Evolutionary conservation across 345 rosid species (phyloP), one percentile per base, ranked within the genome.

Genomic region (Syzygium aqueum): DNA sequence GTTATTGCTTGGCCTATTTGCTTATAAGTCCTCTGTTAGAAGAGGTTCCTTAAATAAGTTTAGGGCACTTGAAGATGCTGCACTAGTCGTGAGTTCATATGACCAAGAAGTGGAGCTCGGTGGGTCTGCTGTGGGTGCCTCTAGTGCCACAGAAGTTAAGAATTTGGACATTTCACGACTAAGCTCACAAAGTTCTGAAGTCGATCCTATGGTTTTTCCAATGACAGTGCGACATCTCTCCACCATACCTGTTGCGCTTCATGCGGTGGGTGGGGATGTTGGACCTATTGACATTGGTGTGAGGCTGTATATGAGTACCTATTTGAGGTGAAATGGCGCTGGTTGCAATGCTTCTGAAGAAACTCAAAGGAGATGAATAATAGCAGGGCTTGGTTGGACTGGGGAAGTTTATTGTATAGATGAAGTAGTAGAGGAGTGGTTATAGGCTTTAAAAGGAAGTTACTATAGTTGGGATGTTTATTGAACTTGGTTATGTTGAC

Each of bases 211-310:
- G 82, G 95, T 93, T 84, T 96, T 95, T 73, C 98, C 99, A 22
- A 46, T 95, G 85, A 97, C 98, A 0, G 61, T 97, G 49, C 91
- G 87, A 40, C 87, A 90, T n/a, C 96, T 95, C 53, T 93, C 99
- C 46, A 95, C 96, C 54, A 95, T 97, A 89, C 95, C 98, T 0
- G 97, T 96, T 63, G 98, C 93, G 22, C 95, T 97, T 78, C 90
- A 94, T 89, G 98, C 98, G 7, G 89, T 93, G 85, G 98, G 98
- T 59, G 99, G 99, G 84, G 95, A 90, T 87, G 95, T 91, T 67
- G 97, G 96, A 51, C 98, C 98, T 86, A 92, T 90, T 10, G 98
- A 97, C 59, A 92, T 96, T 87, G 94, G 94, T 85, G 96, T 89
- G 3, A 92, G 97, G 88, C 93, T 97, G 87, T 96, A 93, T 90